A percentile compares a stretch with the other conserved stretches of the same genome.
These are phyloP conservation scores for Psidium guajava DNA, from an alignment of 345 rosid genomes.

Conservation along the genomic window DNA sequence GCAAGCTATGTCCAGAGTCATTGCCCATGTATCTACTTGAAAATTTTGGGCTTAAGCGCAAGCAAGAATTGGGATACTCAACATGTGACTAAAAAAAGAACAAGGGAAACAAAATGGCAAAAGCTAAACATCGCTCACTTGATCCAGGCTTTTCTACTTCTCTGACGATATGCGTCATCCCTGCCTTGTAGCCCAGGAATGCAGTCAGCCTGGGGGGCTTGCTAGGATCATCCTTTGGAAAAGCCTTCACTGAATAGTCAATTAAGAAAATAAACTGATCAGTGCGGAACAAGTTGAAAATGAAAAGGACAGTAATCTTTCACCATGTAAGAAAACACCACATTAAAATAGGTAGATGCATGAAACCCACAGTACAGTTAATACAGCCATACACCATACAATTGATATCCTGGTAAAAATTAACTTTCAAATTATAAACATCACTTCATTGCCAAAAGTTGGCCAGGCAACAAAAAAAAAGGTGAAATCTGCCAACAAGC, in stretches of 20 bases:
- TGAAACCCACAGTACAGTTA: background rate
- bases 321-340: background rate
- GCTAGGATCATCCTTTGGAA: constrained; percentile 25
- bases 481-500: background rate
- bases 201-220: background rate
- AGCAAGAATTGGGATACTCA: background rate
- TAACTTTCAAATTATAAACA: background rate
- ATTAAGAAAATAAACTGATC: constrained; percentile 12
- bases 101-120: background rate
- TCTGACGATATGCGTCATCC: constrained; percentile 27
- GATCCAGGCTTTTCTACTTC: constrained; percentile 32
- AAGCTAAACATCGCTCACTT: background rate
- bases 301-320: background rate
- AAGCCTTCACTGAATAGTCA: background rate
- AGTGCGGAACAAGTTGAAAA: background rate
- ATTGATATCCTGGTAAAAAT: background rate
- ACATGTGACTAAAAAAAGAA: background rate
- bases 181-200: constrained; percentile 2
- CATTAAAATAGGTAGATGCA: background rate
- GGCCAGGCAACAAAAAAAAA: background rate
- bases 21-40: background rate
- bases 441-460: background rate
- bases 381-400: background rate
- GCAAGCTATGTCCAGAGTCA: background rate
- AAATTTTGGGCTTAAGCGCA: background rate